These are phyloP conservation scores for Erigeron canadensis DNA, from an alignment of 129 eudicot species.

Conservation along the genomic window DNA sequence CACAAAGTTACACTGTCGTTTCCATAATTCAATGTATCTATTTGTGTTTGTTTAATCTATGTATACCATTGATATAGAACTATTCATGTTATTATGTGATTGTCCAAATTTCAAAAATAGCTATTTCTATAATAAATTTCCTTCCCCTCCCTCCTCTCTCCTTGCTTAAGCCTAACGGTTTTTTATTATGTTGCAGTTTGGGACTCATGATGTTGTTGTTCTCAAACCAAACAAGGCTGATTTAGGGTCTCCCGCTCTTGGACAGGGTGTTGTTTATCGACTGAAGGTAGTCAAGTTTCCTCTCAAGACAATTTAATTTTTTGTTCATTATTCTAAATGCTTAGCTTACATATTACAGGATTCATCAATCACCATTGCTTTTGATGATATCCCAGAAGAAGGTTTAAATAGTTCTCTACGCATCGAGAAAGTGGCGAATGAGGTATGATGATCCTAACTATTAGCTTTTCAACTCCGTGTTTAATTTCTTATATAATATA, in stretches of 20 bases:
- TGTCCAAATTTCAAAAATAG: too few species aligned
- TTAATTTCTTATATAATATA: not conserved
- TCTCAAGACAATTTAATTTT: not conserved
- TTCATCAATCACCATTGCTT: constrained; percentile 87
- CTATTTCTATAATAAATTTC: too few species aligned
- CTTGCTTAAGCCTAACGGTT: not conserved
- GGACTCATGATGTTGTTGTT: constrained; percentile 91
- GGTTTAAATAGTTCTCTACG: constrained; percentile 92
- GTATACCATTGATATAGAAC: not conserved
- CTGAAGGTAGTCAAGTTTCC: constrained; percentile 68
- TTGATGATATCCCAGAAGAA: constrained; percentile 98
- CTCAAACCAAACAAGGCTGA: constrained; percentile 93
- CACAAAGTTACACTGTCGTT: not conserved
- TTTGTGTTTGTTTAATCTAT: constrained; percentile 15
- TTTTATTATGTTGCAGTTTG: constrained; percentile 65
- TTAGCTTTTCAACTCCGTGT: not conserved
- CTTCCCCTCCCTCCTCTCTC: too few species aligned
- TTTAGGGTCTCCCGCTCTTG: constrained; percentile 87
- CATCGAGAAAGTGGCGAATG: constrained; percentile 91
- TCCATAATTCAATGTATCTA: not conserved
- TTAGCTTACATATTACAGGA: constrained; percentile 50
- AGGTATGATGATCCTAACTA: constrained; percentile 42
- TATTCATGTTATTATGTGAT: too few species aligned
- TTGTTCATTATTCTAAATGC: not conserved
- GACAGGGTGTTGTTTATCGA: constrained; percentile 96